These are phyloP conservation scores for Xylariaceae sp. DNA, from an alignment of 2,329 filamentous ascomycete genomes.

Conservation along the genomic window DNA sequence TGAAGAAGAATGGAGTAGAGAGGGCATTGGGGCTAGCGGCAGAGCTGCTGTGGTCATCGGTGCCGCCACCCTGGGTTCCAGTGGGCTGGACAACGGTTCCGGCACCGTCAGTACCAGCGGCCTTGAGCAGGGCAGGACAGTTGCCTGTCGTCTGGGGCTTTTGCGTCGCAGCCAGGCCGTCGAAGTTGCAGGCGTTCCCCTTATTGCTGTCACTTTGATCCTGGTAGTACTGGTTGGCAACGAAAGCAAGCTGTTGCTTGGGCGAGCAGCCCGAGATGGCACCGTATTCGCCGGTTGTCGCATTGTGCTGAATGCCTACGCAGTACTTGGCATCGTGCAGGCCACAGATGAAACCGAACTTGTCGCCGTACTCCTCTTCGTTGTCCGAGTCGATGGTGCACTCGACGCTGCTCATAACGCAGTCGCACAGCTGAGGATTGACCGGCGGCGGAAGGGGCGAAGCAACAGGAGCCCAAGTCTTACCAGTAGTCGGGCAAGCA, in stretches of 20 bases:
- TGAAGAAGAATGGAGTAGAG: conserved; percentile 25
- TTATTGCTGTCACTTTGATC: conserved; percentile 42
- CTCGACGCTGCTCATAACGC: conserved; percentile 70
- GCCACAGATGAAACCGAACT: conserved; percentile 74
- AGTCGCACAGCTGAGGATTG: conserved; percentile 72
- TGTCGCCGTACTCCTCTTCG: conserved; percentile 53
- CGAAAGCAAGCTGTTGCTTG: conserved; percentile 66
- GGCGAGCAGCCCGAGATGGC: conserved; percentile 72
- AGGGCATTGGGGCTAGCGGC: conserved; percentile 40
- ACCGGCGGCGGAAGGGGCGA: conserved; percentile 73
- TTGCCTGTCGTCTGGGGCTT: conserved; percentile 40
- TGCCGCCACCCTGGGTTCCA: conserved; percentile 27
- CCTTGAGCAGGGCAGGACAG: conserved; percentile 55
- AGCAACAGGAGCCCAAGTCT: conserved; percentile 62
- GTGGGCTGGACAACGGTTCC: conserved; percentile 47
- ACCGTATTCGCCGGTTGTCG: conserved; percentile 64
- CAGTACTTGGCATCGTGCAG: conserved; percentile 47
- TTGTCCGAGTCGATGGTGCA: conserved; percentile 60
- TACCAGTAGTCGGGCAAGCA: conserved; percentile 62
- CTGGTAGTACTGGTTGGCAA: conserved; percentile 66
- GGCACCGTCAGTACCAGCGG: conserved; percentile 57
- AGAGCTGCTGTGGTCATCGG: conserved; percentile 35
- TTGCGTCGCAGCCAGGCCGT: conserved; percentile 56
- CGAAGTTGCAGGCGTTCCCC: conserved; percentile 63
- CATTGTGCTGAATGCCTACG: conserved; percentile 62